A percentile compares a stretch with the other conserved stretches of the same genome.
Evolutionary conservation across 106 monocot species (phyloP).

Genomic region (Ottelia alismoides): DNA sequence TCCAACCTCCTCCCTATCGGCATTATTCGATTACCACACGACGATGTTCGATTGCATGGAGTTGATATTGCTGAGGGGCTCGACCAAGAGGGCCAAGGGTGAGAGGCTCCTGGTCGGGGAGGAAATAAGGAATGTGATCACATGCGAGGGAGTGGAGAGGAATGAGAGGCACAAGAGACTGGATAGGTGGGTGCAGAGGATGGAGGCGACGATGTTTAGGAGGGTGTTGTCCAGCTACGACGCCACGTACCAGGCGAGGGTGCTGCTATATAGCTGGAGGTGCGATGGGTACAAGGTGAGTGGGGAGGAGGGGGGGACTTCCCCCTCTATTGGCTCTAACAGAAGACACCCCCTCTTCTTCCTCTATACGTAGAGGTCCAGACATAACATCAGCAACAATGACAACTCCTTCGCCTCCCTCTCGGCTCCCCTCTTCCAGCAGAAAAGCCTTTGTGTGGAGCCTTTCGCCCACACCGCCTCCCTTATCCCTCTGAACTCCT

Average conservation of each 20-base stretch:
- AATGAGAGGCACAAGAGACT: slow-evolving; percentile 54
- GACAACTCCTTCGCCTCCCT: no score
- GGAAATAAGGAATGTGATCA: slow-evolving; percentile 49
- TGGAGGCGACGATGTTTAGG: slow-evolving; percentile 30
- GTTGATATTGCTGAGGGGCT: slow-evolving; percentile 18
- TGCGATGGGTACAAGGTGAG: slow-evolving; percentile 24
- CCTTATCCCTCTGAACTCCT: no score
- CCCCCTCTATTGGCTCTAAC: slow-evolving; percentile 48
- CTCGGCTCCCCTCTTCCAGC: no score
- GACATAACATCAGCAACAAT: no score
- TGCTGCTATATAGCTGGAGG: slow-evolving; percentile 20
- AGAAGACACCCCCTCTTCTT: slow-evolving; percentile 35
- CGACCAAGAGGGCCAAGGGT: slow-evolving; percentile 24
- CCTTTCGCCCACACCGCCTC: no score
- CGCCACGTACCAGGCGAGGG: slow-evolving; percentile 24
- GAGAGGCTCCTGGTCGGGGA: slow-evolving; percentile 49
- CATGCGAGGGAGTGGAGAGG: slow-evolving; percentile 45
- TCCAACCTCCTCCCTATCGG: no score
- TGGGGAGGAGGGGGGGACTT: slow-evolving; percentile 23
- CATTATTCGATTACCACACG: no score
- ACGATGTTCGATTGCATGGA: slow-evolving; percentile 71
- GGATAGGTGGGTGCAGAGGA: slow-evolving; percentile 31
- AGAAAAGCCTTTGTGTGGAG: no score
- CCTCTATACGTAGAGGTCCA: slow-evolving; percentile 42
- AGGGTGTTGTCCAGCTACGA: slow-evolving; percentile 31